A percentile compares a stretch with the other conserved stretches of the same genome.
phyloP scores from a whole-genome alignment of 805 yeast species.

The Candida khao-thaluensis region DNA sequence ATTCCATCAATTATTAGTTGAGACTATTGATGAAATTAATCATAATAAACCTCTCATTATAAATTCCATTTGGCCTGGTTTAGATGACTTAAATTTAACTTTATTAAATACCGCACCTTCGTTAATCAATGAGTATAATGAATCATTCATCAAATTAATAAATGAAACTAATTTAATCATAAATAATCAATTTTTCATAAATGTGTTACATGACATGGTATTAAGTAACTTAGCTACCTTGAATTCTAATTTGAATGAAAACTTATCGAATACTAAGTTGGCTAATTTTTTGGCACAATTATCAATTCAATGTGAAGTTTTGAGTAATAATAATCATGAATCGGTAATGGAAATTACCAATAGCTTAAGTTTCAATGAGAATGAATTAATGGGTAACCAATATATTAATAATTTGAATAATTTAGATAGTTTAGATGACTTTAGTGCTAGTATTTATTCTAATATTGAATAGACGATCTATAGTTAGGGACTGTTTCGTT shows the following conservation, averaged over 20 bases:
- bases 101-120: slow-evolving; percentile 49
- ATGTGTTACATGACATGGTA: slow-evolving; percentile 34
- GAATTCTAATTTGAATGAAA: slow-evolving; percentile 28
- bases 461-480: slow-evolving; percentile 53
- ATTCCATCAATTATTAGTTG: slow-evolving; percentile 40
- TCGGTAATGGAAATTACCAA: not conserved
- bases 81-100: slow-evolving; percentile 43
- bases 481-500: too few relatives aligned
- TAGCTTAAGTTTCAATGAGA: slow-evolving; percentile 1
- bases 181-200: slow-evolving; percentile 29
- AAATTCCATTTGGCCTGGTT: slow-evolving; percentile 36
- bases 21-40: slow-evolving; percentile 23
- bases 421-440: slow-evolving; percentile 69
- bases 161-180: slow-evolving; percentile 47
- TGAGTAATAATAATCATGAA: slow-evolving; percentile 32
- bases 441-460: slow-evolving; percentile 88
- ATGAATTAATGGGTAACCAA: slow-evolving; percentile 33
- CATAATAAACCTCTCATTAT: slow-evolving; percentile 17
- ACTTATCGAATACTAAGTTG: slow-evolving; percentile 32
- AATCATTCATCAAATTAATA: slow-evolving; percentile 39
- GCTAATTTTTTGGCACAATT: slow-evolving; percentile 72
- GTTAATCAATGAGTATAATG: slow-evolving; percentile 35
- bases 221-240: slow-evolving; percentile 35
- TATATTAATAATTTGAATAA: slow-evolving; percentile 37
- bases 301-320: slow-evolving; percentile 59